These are phyloP conservation scores for Xylaria acuta DNA, from an alignment of 495 filamentous ascomycete species.

Conservation along the genomic window DNA sequence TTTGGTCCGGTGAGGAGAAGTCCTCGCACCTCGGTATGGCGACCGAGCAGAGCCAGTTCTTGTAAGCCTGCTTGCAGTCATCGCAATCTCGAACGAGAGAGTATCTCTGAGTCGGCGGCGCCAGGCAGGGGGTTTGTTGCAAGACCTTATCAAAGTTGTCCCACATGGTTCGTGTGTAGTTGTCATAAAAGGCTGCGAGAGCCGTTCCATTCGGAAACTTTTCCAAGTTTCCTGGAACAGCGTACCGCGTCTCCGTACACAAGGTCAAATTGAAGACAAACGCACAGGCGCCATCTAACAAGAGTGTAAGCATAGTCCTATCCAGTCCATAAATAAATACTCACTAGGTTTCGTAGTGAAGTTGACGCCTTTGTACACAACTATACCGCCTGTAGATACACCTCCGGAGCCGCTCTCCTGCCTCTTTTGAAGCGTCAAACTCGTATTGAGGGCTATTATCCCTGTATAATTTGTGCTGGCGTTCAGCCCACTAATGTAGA, in stretches of 20 bases:
- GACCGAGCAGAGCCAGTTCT: conserved; percentile 92
- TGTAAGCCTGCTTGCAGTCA: conserved; percentile 83
- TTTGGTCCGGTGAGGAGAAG: conserved; percentile 59
- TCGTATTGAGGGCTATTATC: conserved; percentile 69
- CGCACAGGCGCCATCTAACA: conserved; percentile 62
- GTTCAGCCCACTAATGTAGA: conserved; percentile 79
- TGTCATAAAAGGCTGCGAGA: conserved; percentile 73
- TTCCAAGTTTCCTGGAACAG: conserved; percentile 81
- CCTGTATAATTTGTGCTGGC: conserved; percentile 70
- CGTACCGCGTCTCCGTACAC: conserved; percentile 86
- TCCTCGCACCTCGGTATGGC: conserved; percentile 91
- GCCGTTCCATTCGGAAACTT: conserved; percentile 53
- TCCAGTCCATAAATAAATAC: conserved; percentile 31
- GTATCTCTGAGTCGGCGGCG: conserved; percentile 68
- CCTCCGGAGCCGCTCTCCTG: conserved; percentile 54
- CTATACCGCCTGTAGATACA: conserved; percentile 67
- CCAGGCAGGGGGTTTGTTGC: conserved; percentile 83
- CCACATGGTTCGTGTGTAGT: conserved; percentile 64
- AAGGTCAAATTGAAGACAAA: conserved; percentile 83
- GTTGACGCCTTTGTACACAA: conserved; percentile 68
- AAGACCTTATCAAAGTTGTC: conserved; percentile 80
- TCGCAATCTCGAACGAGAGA: conserved; percentile 77
- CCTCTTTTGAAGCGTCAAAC: conserved; percentile 53
- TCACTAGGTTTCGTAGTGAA: conserved; percentile 82
- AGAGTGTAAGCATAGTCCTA: conserved; percentile 26